These are phyloP conservation scores for Picocystis sp. DNA, from an alignment of 163 green algal genomes.

Conservation along the genomic window DNA sequence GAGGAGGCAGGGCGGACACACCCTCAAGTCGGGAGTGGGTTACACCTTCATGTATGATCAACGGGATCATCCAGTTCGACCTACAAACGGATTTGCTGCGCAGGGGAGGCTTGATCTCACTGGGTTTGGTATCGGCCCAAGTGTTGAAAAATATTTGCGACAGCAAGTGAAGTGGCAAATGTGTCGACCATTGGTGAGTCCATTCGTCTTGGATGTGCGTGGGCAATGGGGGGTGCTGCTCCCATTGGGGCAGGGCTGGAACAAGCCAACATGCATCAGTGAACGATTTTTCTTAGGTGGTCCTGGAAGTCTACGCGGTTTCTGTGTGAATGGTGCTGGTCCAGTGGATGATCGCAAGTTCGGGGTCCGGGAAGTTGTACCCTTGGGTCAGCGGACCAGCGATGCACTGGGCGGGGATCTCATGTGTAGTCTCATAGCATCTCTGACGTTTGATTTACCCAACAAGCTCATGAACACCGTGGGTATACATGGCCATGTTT, in stretches of 20 bases:
- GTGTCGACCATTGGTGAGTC: not conserved
- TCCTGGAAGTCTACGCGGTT: conserved; percentile 32
- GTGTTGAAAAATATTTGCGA: conserved; percentile 1
- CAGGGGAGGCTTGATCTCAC: conserved; percentile 1
- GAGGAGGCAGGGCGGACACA: too few species aligned
- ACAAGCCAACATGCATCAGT: conserved; percentile 28
- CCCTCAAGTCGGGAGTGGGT: too few species aligned
- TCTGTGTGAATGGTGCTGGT: conserved; percentile 28
- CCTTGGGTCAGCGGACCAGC: not conserved
- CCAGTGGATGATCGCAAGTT: conserved; percentile 24
- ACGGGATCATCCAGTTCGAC: not conserved
- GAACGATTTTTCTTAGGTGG: conserved; percentile 61
- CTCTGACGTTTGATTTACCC: too few species aligned
- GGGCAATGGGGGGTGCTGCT: conserved; percentile 1
- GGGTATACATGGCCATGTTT: conserved; percentile 24
- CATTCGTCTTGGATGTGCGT: not conserved
- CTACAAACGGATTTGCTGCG: not conserved
- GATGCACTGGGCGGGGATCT: conserved; percentile 40
- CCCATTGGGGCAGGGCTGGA: not conserved
- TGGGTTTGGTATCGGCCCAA: conserved; percentile 1
- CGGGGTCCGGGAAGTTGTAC: not conserved
- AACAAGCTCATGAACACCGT: not conserved
- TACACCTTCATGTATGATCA: too few species aligned
- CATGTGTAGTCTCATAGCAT: too few species aligned
- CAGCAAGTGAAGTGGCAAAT: conserved; percentile 2